These are phyloP conservation scores for Phytophthora boehmeriae DNA, from an alignment of 352 stramenopile genomes.

Conservation along the genomic window DNA sequence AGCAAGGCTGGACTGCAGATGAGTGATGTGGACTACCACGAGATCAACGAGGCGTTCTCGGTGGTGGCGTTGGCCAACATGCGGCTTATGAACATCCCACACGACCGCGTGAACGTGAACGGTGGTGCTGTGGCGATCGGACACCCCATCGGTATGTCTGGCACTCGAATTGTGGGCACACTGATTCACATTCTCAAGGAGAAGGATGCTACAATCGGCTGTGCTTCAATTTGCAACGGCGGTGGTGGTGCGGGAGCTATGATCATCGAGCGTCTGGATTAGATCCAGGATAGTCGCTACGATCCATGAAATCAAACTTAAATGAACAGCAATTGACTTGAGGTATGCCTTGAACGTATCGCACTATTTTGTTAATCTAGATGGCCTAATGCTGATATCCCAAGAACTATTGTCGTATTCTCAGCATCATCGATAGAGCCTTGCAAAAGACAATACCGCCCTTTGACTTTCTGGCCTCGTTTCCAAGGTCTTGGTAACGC, in stretches of 20 bases:
- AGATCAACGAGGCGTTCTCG: constrained; percentile 99
- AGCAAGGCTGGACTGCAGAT: constrained; percentile 90
- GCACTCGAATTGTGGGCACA: constrained; percentile 94
- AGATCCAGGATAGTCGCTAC: constrained; percentile 15
- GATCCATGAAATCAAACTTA: neutral
- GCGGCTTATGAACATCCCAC: constrained; percentile 93
- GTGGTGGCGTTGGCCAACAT: constrained; percentile 97
- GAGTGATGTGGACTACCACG: constrained; percentile 97
- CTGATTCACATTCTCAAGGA: constrained; percentile 95
- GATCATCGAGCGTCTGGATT: constrained; percentile 92
- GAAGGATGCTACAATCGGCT: constrained; percentile 95
- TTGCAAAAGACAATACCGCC: constrained; percentile 22
- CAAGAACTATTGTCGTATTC: neutral
- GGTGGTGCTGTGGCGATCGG: constrained; percentile 92
- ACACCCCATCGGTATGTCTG: constrained; percentile 88
- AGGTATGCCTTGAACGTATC: neutral
- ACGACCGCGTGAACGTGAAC: constrained; percentile 95
- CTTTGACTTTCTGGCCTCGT: constrained; percentile 26
- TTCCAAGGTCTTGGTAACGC: constrained; percentile 7
- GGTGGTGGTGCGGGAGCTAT: constrained; percentile 97
- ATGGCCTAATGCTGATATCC: constrained; percentile 8
- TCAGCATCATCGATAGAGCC: neutral
- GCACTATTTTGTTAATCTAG: constrained; percentile 1
- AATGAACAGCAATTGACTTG: constrained; percentile 12
- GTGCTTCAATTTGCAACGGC: constrained; percentile 98